Conservation (phyloP, 495 filamentous ascomycete species). For the Aspergillus affinis region DNA sequence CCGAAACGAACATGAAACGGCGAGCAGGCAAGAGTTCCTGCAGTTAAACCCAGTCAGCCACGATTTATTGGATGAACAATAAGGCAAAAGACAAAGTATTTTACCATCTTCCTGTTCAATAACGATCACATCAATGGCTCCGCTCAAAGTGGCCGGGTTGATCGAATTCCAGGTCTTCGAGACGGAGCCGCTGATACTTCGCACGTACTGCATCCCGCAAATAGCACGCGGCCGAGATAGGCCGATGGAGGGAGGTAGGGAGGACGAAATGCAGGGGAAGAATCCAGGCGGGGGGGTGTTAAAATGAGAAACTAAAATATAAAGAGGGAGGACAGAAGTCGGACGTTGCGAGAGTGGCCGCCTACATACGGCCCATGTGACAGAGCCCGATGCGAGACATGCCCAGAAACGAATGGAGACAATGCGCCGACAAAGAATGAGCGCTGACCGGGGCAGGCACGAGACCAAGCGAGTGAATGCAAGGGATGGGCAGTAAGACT, state of each 20-base stretch:
- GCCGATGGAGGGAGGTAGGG: not conserved
- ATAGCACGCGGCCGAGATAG: not conserved
- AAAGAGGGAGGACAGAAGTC: conserved; percentile 15
- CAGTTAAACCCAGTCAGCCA: conserved; percentile 7
- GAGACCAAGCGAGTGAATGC: not conserved
- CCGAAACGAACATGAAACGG: conserved; percentile 99
- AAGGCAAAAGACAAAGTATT: conserved; percentile 7
- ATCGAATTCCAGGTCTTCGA: conserved; percentile 99
- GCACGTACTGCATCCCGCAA: conserved; percentile 89
- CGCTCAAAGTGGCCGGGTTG: conserved; percentile 95
- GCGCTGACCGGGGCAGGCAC: not conserved
- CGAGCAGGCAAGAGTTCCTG: conserved; percentile 78
- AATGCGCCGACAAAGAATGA: conserved; percentile 9
- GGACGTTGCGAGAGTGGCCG: conserved; percentile 34
- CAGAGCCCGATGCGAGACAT: conserved; percentile 29
- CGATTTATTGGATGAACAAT: not conserved
- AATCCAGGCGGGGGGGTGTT: conserved; percentile 6
- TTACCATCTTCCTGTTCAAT: conserved; percentile 94
- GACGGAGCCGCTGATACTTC: conserved; percentile 91
- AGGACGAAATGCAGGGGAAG: conserved; percentile 15
- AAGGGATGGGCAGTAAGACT: not conserved
- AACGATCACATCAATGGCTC: conserved; percentile 98
- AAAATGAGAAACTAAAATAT: conserved; percentile 2
- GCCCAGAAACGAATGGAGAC: conserved; percentile 19
- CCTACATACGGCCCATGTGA: conserved; percentile 47